A percentile compares a stretch with the other conserved stretches of the same genome.
phyloP scores from a whole-genome alignment of 225 moss, liverwort and hornwort species.

The Thuidium tamariscinum region DNA sequence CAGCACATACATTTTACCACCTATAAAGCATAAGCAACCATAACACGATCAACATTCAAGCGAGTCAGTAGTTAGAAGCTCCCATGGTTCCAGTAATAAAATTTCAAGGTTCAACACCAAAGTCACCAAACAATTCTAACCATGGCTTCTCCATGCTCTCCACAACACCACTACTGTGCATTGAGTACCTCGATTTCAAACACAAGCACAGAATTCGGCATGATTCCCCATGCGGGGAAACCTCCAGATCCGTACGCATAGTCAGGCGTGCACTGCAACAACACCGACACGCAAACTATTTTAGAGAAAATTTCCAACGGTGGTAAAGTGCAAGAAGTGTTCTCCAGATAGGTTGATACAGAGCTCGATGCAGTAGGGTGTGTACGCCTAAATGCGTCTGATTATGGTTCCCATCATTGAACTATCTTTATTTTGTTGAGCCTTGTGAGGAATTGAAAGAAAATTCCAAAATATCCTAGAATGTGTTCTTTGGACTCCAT shows the following conservation, averaged over 20 bases:
- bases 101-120: not conserved
- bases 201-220: conserved; percentile 78
- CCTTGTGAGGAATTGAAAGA: not conserved
- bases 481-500: not conserved
- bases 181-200: conserved; percentile 89
- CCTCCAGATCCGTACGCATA: conserved; percentile 78
- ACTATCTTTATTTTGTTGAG: not conserved
- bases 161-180: conserved; percentile 20
- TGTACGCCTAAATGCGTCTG: not conserved
- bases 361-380: not conserved
- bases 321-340: not conserved
- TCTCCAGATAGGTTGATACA: not conserved
- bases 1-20: not conserved
- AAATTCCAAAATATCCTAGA: not conserved
- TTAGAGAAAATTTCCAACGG: not conserved
- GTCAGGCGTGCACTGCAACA: conserved; percentile 74
- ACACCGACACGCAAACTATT: not conserved
- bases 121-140: not conserved
- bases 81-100: not conserved
- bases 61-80: not conserved
- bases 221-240: conserved; percentile 79
- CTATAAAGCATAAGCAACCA: not conserved
- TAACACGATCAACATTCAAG: not conserved
- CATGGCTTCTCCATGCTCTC: not conserved
- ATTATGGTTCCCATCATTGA: not conserved